Evolutionary conservation across 148 eudicot genomes (phyloP).

Genomic region (Vaccinium macrocarpon): DNA sequence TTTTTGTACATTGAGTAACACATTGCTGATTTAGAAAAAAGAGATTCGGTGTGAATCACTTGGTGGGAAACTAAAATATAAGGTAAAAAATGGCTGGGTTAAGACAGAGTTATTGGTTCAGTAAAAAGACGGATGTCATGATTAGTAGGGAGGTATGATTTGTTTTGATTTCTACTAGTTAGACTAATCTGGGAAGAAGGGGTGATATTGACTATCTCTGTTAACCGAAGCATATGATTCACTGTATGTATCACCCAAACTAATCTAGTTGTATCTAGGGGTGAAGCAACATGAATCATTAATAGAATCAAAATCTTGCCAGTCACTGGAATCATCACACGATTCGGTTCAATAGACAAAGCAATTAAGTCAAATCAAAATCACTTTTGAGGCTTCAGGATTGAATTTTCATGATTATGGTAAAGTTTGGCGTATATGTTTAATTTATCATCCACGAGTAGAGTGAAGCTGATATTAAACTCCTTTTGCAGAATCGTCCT

Average conservation of each 20-base stretch:
- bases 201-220: neutral
- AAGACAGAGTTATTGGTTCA: neutral
- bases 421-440: neutral
- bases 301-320: neutral
- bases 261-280: neutral
- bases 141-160: neutral
- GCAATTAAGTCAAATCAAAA: neutral
- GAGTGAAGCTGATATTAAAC: neutral
- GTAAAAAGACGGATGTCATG: neutral
- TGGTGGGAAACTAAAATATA: neutral
- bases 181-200: neutral
- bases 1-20: neutral
- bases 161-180: neutral
- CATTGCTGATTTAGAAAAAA: neutral
- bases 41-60: neutral
- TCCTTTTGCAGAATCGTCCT: constrained; percentile 22
- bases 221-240: neutral
- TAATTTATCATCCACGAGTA: neutral
- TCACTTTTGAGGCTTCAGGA: neutral
- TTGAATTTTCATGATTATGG: neutral
- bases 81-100: neutral
- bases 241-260: neutral
- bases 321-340: neutral
- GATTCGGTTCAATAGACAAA: neutral
- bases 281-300: neutral